Base-by-base conservation (phyloP, 2,329 filamentous ascomycete genomes). In the Xylariaceae sp. region DNA sequence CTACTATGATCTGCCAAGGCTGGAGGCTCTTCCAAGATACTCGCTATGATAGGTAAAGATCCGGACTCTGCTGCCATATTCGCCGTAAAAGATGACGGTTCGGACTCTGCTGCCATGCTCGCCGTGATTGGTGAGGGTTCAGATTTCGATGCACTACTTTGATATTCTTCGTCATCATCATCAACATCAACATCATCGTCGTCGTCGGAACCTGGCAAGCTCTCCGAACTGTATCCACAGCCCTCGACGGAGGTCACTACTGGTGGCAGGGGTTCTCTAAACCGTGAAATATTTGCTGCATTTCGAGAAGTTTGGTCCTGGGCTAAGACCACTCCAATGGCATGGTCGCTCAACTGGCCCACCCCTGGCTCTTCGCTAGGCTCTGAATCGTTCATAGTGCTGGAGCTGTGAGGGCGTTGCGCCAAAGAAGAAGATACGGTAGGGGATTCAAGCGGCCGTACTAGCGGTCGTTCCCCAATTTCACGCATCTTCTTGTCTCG, bases 231-330 rank as follows among this genome's bases (percentile, higher is more conserved):
- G 64, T 89, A 86, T 1, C 83, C 86, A 57, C 74, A 81, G 8
- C 82, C 84, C 68, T 92, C 87, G 15, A 88, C 81, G 1, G 86
- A 86, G 0, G 87, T 88, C 10, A 89, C 85, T 13, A 90, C 81
- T 0, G 87, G 87, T 3, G 89, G 86, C 39, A 91, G 71, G 13
- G 89, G 88, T 62, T 89, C 83, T 55, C 82, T 77, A 62, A 79
- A 80, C 65, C 79, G 79, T 6, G 81, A 82, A 10, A 79, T 83
- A 60, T 85, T 85, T 30, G 82, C 80, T 51, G 76, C 75, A 59
- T 82, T 80, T 61, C 79, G 82, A 2, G 77, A 73, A 3, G 75
- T 76, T 52, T 81, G 76, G 54, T 88, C 84, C 50, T 82, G 79
- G 5, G 76, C 69, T 11, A 88, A 65, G 4, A 87, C 72, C 4